Base-by-base conservation (phyloP, 208 protist species). In the Trypanosoma cruzi region DNA sequence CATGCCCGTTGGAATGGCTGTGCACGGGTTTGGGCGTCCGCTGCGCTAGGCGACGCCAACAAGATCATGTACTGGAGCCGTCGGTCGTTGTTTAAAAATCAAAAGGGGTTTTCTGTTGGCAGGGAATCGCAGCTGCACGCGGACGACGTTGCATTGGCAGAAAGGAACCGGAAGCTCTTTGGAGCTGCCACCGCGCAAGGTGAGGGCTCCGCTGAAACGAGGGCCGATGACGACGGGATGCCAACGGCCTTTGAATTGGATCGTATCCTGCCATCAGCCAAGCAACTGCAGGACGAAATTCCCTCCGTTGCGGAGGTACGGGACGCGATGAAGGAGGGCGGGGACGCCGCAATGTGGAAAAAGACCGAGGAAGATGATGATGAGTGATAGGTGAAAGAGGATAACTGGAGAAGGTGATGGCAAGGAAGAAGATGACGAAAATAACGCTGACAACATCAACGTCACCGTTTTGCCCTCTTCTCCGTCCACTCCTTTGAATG, bases 221-320 rank as follows among this genome's bases (percentile, higher is more conserved):
- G 11, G 16, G n/a, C n/a, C n/a, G 20, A n/a, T 5, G 34, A 22
- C 4, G 29, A 44, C 31, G 50, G 4, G 11, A 60, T 74, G 6
- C 75, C 75, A 0, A 46, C 55, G 0, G 61, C 65, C 4, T 65
- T 58, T 8, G 60, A 79, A 10, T 58, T 86, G 20, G 79, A 90
- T 46, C 11, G 59, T 20, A 37, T 71, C 6, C 64, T 94, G 42
- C 83, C 88, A 0, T 80, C 81, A 0, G 57, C 65, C 50, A 77
- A 78, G 69, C 85, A 94, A 73, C 73, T 94, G 62, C 68, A 73
- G 37, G 81, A 90, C 7, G 85, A 91, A 69, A 74, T 94, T 64
- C 88, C 88, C 2, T 84, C 81, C 28, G 62, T 18, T 5, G 55
- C n/a, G 3, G 52, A 11, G 28, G 52, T 40, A 53, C 58, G 57